Conservation (phyloP, 2,329 filamentous ascomycete species). For the Lojkania enalia region DNA sequence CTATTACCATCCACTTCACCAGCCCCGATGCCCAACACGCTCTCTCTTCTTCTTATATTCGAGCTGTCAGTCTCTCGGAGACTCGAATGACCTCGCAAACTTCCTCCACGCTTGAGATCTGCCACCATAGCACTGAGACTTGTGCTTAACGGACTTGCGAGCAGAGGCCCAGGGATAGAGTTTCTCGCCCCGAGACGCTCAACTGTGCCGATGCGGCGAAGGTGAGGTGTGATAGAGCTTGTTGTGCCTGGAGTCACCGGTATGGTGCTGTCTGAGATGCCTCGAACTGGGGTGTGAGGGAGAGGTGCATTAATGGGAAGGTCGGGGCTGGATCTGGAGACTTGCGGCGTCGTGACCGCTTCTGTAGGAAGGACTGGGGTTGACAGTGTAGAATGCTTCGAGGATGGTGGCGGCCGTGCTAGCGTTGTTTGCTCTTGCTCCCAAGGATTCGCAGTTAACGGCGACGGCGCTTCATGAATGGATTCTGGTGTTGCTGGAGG, state of each 20-base stretch:
- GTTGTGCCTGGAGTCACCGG: constrained; percentile 27
- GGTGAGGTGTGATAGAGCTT: constrained; percentile 23
- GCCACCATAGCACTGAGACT: constrained; percentile 66
- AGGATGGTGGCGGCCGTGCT: constrained; percentile 7
- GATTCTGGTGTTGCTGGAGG: constrained; percentile 14
- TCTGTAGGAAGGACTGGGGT: constrained; percentile 37
- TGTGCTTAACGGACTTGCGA: constrained; percentile 63
- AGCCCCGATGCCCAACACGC: constrained; percentile 25
- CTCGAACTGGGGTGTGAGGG: constrained; percentile 20
- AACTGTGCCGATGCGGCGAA: constrained; percentile 33
- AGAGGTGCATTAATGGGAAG: constrained; percentile 12
- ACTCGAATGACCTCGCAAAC: constrained; percentile 7
- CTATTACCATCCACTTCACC: constrained; percentile 11
- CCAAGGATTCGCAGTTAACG: constrained; percentile 37
- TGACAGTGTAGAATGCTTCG: constrained; percentile 27
- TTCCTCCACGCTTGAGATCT: constrained; percentile 63
- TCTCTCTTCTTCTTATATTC: constrained; percentile 18
- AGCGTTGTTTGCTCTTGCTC: constrained; percentile 12
- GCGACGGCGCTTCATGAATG: constrained; percentile 20
- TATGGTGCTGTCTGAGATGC: constrained; percentile 18
- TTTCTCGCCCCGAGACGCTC: constrained; percentile 50
- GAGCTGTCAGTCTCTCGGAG: constrained; percentile 1
- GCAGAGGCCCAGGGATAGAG: constrained; percentile 59
- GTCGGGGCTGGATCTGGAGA: constrained; percentile 22
- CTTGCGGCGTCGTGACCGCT: constrained; percentile 19